These are phyloP conservation scores for Murraya koenigii DNA, from an alignment of 345 rosid species.

Conservation along the genomic window DNA sequence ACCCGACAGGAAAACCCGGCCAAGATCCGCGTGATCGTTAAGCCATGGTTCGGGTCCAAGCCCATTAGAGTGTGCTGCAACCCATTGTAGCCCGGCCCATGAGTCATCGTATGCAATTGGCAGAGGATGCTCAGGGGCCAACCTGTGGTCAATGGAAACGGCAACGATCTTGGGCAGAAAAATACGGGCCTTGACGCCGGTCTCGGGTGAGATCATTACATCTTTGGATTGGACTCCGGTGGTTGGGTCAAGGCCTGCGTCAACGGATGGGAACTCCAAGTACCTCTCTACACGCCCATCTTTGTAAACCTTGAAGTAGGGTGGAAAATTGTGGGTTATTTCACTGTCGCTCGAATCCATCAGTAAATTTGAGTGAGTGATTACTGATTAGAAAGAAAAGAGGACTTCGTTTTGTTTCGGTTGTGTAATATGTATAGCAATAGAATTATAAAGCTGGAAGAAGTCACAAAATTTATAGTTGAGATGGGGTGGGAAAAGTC, in stretches of 20 bases:
- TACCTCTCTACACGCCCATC: conserved; percentile 27
- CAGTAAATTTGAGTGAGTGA: not conserved
- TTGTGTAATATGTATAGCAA: no score
- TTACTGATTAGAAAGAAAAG: no score
- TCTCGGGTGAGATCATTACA: conserved; percentile 20
- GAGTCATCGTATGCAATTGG: conserved; percentile 44
- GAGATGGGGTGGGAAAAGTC: no score
- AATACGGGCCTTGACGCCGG: conserved; percentile 23
- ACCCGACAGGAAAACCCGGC: conserved; percentile 31
- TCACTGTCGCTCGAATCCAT: conserved; percentile 15
- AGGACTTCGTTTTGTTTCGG: no score
- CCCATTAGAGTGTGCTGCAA: conserved; percentile 21
- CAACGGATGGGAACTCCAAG: not conserved
- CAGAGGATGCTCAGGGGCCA: conserved; percentile 38
- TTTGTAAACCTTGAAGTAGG: conserved; percentile 33
- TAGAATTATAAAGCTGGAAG: no score
- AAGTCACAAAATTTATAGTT: no score
- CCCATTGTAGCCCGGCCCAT: conserved; percentile 38
- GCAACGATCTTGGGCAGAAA: conserved; percentile 22
- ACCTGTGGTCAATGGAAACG: conserved; percentile 34
- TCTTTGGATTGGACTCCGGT: conserved; percentile 31
- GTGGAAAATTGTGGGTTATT: conserved; percentile 27
- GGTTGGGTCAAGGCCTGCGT: conserved; percentile 15
- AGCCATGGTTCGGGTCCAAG: conserved; percentile 33
- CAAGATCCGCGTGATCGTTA: conserved; percentile 25